Evolutionary conservation across 2,329 filamentous ascomycete species (phyloP).

Genomic region (Magnaporthales sp.): DNA sequence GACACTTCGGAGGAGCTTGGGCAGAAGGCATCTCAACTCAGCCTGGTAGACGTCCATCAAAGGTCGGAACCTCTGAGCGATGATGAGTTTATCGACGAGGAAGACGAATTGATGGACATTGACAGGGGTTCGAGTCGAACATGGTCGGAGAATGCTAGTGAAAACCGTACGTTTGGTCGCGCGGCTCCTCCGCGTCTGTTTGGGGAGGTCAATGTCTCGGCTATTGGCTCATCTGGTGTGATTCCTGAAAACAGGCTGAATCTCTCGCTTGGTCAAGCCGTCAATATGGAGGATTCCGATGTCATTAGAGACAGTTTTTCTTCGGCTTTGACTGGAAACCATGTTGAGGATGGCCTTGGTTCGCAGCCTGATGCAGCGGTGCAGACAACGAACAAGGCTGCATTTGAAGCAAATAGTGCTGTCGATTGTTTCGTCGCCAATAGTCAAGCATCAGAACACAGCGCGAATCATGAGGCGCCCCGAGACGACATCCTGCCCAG

Average conservation of each 20-base stretch:
- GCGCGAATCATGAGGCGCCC: background rate
- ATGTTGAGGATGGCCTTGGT: slow-evolving; percentile 6
- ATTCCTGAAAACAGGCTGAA: slow-evolving; percentile 40
- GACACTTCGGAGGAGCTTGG: slow-evolving; percentile 55
- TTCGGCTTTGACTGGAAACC: slow-evolving; percentile 13
- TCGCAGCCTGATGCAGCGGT: slow-evolving; percentile 12
- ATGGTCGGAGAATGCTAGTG: slow-evolving; percentile 69
- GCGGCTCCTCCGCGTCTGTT: slow-evolving; percentile 33
- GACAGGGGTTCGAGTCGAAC: slow-evolving; percentile 37
- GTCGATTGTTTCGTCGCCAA: background rate
- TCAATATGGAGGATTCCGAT: background rate
- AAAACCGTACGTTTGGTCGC: slow-evolving; percentile 60
- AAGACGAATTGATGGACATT: slow-evolving; percentile 21
- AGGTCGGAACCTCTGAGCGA: slow-evolving; percentile 14
- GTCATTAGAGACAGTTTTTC: slow-evolving; percentile 33
- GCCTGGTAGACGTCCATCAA: slow-evolving; percentile 38
- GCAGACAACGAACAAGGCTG: slow-evolving; percentile 27
- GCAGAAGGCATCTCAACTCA: slow-evolving; percentile 55
- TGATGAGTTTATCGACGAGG: slow-evolving; percentile 20
- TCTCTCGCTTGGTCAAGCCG: slow-evolving; percentile 27
- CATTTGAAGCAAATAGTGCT: slow-evolving; percentile 39
- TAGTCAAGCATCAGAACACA: background rate
- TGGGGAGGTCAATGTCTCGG: slow-evolving; percentile 46
- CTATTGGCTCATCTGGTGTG: slow-evolving; percentile 42
- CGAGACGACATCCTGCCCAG: background rate